These are phyloP conservation scores for Stromatinia cepivora DNA, from an alignment of 2,329 filamentous ascomycete genomes.

Conservation along the genomic window DNA sequence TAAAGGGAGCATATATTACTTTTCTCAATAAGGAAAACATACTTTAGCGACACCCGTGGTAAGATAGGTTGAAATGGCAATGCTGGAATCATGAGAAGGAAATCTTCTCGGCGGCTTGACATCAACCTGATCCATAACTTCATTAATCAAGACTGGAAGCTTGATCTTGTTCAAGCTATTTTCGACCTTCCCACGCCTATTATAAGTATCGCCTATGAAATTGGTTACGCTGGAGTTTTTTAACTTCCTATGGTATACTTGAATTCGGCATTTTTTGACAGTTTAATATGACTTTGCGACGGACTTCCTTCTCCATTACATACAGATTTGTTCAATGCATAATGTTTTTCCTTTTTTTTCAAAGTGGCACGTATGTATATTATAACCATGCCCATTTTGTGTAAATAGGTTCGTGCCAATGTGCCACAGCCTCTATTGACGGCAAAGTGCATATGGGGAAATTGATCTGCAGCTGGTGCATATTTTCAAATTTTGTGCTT, in stretches of 20 bases:
- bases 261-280: constrained; percentile 27
- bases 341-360: not conserved
- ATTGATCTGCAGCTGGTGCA: not conserved
- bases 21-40: constrained; percentile 26
- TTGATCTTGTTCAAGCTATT: constrained; percentile 31
- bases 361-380: not conserved
- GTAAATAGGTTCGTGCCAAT: not conserved
- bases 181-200: constrained; percentile 32
- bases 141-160: constrained; percentile 31
- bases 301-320: not conserved
- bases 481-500: constrained; percentile 4
- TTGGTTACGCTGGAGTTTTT: constrained; percentile 29
- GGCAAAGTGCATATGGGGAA: constrained; percentile 11
- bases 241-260: constrained; percentile 26
- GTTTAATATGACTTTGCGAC: not conserved
- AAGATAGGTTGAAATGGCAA: constrained; percentile 28
- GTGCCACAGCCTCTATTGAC: constrained; percentile 22
- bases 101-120: constrained; percentile 28
- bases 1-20: constrained; percentile 27
- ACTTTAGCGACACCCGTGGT: constrained; percentile 30
- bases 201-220: constrained; percentile 27
- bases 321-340: not conserved
- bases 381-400: not conserved
- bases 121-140: constrained; percentile 30
- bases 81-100: constrained; percentile 29